A percentile compares a stretch with the other conserved stretches of the same genome.
phyloP scores from a whole-genome alignment of 2,329 filamentous ascomycete species.

The Cladosporium sp. region DNA sequence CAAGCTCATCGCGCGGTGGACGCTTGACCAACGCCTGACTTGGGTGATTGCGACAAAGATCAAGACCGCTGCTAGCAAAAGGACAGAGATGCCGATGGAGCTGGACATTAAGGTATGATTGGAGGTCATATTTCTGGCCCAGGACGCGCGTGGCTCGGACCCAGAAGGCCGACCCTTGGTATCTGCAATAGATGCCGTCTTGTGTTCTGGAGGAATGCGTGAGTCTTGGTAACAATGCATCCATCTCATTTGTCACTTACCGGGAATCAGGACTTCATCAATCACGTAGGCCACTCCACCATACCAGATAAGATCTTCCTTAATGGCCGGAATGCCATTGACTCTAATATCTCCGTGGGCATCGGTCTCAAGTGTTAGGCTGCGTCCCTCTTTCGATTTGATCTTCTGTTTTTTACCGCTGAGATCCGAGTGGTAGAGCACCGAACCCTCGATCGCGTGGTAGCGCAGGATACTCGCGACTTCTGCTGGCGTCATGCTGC shows the following conservation, averaged over 20 bases:
- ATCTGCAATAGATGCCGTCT: too few species aligned
- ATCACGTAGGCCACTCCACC: slow-evolving; percentile 27
- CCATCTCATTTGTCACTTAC: not conserved
- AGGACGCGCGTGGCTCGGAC: too few species aligned
- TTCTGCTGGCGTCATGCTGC: slow-evolving; percentile 19
- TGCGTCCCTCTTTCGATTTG: not conserved
- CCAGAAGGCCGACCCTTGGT: too few species aligned
- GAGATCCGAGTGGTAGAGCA: slow-evolving; percentile 21
- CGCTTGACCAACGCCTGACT: too few species aligned
- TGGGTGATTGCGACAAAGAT: too few species aligned
- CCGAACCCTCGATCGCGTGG: slow-evolving; percentile 21
- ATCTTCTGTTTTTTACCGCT: slow-evolving; percentile 3
- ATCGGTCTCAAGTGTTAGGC: not conserved
- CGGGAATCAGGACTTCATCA: slow-evolving; percentile 16
- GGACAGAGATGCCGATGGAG: too few species aligned
- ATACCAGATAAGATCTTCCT: slow-evolving; percentile 24
- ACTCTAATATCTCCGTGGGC: slow-evolving; percentile 19
- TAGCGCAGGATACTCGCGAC: slow-evolving; percentile 21
- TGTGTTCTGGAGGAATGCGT: too few species aligned
- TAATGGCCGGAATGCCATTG: slow-evolving; percentile 19
- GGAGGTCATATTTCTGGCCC: too few species aligned
- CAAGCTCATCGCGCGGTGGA: too few species aligned
- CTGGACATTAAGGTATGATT: too few species aligned
- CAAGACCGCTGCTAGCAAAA: too few species aligned
- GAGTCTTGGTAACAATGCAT: too few species aligned